These are phyloP conservation scores for Shiraia sp. DNA, from an alignment of 2,329 filamentous ascomycete genomes.

Conservation along the genomic window DNA sequence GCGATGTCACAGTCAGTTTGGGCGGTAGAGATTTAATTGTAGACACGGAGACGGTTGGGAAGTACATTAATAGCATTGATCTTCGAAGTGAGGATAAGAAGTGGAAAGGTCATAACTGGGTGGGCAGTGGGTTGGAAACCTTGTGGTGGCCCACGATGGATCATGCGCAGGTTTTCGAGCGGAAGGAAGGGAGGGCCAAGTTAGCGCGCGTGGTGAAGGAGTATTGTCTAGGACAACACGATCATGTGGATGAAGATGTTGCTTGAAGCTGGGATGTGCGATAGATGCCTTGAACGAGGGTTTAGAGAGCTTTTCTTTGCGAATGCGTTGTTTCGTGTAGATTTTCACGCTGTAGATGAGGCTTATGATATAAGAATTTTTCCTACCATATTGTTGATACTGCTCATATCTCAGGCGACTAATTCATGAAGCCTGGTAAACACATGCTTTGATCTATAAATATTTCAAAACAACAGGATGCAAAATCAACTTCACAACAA, in stretches of 20 bases:
- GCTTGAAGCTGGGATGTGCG: no score
- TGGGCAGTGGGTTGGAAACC: constrained; percentile 56
- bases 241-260: constrained; percentile 10
- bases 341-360: not conserved
- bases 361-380: not conserved
- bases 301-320: no score
- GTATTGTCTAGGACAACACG: constrained; percentile 16
- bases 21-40: constrained; percentile 68
- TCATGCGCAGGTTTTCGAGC: constrained; percentile 60
- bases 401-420: not conserved
- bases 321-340: no score
- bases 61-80: constrained; percentile 56
- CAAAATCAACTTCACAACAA: no score
- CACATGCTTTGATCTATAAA: no score
- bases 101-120: constrained; percentile 43
- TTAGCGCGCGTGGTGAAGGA: constrained; percentile 29
- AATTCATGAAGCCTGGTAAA: not conserved
- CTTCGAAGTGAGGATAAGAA: constrained; percentile 29
- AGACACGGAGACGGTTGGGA: constrained; percentile 60
- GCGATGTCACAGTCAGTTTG: constrained; percentile 60
- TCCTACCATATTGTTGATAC: not conserved
- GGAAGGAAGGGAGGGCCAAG: constrained; percentile 24
- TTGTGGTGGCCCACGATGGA: constrained; percentile 65
- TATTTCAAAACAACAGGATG: no score
- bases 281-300: no score